A percentile compares a stretch with the other conserved stretches of the same genome.
phyloP scores from a whole-genome alignment of 2,329 filamentous ascomycete genomes.

The Chrysoporthe puriensis region DNA sequence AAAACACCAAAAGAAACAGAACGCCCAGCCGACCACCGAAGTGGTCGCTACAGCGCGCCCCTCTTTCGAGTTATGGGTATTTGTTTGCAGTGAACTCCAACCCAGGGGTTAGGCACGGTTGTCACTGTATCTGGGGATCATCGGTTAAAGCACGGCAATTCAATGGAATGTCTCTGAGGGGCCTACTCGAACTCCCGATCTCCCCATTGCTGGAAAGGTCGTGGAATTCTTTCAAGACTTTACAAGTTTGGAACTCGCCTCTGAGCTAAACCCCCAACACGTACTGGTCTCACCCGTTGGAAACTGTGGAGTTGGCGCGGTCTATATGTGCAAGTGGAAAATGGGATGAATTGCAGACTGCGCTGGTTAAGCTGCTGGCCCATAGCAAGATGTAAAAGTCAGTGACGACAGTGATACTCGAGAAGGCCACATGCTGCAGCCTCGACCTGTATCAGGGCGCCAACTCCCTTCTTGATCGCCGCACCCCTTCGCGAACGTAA shows the following conservation, averaged over 20 bases:
- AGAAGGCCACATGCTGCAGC: not conserved
- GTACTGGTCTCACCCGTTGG: conserved; percentile 3
- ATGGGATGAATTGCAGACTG: not conserved
- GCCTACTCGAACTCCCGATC: not conserved
- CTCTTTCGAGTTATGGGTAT: conserved; percentile 1
- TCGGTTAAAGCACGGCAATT: conserved; percentile 3
- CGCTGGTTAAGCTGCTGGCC: not conserved
- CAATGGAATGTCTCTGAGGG: not conserved
- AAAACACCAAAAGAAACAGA: not conserved
- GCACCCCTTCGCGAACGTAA: not conserved
- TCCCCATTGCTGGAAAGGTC: not conserved
- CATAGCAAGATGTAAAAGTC: not conserved
- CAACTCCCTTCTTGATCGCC: not conserved
- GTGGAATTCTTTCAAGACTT: not conserved
- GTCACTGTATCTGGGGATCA: conserved; percentile 5
- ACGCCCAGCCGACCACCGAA: not conserved
- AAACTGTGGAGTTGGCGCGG: not conserved
- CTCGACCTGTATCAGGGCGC: not conserved
- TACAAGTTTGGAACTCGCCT: not conserved
- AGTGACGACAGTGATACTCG: not conserved
- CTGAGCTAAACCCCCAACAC: not conserved
- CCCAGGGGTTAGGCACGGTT: not conserved
- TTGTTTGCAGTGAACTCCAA: conserved; percentile 3
- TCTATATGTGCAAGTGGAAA: not conserved
- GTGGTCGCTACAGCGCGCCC: conserved; percentile 6